Evolutionary conservation across 192 early-diverging fungal genomes (phyloP).

Genomic region (Coemansia sp.): DNA sequence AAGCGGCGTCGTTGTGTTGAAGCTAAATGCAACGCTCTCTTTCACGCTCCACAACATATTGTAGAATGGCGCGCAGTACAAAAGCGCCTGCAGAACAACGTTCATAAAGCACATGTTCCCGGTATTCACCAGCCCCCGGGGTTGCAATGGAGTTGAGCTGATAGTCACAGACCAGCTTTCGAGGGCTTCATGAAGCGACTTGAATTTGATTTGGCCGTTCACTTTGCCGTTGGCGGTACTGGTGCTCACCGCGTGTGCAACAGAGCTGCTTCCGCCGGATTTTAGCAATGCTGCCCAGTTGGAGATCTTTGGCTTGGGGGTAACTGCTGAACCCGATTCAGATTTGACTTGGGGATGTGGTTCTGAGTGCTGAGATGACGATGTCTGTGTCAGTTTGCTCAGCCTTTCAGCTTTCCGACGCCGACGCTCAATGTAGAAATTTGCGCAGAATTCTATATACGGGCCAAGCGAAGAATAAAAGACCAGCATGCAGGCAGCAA

Average conservation of each 20-base stretch:
- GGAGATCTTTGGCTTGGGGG: slow-evolving; percentile 26
- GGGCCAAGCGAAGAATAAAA: neutral
- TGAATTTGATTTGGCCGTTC: slow-evolving; percentile 21
- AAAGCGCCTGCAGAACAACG: slow-evolving; percentile 90
- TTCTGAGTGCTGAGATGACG: neutral
- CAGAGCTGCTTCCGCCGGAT: neutral
- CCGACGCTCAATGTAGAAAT: slow-evolving; percentile 27
- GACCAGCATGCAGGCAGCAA: neutral
- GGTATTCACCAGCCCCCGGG: slow-evolving; percentile 92
- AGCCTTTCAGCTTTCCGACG: slow-evolving; percentile 15
- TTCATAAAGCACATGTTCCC: slow-evolving; percentile 99
- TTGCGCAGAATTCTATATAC: slow-evolving; percentile 28
- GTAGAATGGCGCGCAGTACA: slow-evolving; percentile 92
- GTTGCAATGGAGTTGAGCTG: slow-evolving; percentile 60
- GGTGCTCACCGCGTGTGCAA: neutral
- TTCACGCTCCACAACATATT: slow-evolving; percentile 75
- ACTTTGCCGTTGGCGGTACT: neutral
- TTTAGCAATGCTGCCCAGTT: slow-evolving; percentile 50
- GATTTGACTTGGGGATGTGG: neutral
- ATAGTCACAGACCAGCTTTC: slow-evolving; percentile 27
- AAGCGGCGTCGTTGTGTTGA: slow-evolving; percentile 78
- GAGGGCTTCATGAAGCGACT: slow-evolving; percentile 41
- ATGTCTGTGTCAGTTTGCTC: neutral
- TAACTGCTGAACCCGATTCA: neutral
- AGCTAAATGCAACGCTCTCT: slow-evolving; percentile 66